A percentile compares a stretch with the other conserved stretches of the same genome.
These are phyloP conservation scores for Phaffomyces antillensis DNA, from an alignment of 805 yeast genomes.

Conservation along the genomic window DNA sequence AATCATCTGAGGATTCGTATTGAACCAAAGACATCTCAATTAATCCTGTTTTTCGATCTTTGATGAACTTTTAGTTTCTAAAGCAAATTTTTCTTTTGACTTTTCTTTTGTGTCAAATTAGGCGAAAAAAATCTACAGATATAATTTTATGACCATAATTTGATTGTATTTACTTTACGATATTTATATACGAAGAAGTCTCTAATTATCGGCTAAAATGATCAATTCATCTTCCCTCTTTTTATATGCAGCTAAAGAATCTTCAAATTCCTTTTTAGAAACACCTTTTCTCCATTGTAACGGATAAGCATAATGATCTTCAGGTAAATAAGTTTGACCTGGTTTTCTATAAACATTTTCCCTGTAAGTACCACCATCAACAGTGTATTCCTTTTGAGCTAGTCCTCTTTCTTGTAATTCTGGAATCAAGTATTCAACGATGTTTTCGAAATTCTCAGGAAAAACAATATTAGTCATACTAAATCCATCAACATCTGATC, in stretches of 20 bases:
- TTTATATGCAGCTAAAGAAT: constrained; percentile 2
- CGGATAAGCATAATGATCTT: constrained; percentile 11
- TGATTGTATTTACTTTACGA: no score
- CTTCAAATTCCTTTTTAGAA: constrained; percentile 15
- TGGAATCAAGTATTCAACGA: constrained; percentile 32
- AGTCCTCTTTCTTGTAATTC: constrained; percentile 30
- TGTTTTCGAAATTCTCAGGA: constrained; percentile 34
- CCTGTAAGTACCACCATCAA: constrained; percentile 26
- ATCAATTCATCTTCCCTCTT: constrained; percentile 1
- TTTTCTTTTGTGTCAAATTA: background rate
- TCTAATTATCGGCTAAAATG: constrained; percentile 1
- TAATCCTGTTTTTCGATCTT: no score
- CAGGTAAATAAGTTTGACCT: constrained; percentile 12
- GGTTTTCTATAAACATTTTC: constrained; percentile 27
- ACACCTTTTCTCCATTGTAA: constrained; percentile 7
- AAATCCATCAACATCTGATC: constrained; percentile 36
- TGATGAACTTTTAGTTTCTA: background rate
- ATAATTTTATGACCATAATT: no score
- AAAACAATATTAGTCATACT: constrained; percentile 33
- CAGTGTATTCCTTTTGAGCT: constrained; percentile 20
- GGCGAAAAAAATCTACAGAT: background rate
- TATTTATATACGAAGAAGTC: no score
- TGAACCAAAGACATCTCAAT: constrained; percentile 7
- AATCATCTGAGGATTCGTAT: constrained; percentile 8
- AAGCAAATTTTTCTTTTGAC: background rate